A percentile compares a stretch with the other conserved stretches of the same genome.
phyloP scores from a whole-genome alignment of 2,329 filamentous ascomycete genomes.

The Chaetomium olivaceum region DNA sequence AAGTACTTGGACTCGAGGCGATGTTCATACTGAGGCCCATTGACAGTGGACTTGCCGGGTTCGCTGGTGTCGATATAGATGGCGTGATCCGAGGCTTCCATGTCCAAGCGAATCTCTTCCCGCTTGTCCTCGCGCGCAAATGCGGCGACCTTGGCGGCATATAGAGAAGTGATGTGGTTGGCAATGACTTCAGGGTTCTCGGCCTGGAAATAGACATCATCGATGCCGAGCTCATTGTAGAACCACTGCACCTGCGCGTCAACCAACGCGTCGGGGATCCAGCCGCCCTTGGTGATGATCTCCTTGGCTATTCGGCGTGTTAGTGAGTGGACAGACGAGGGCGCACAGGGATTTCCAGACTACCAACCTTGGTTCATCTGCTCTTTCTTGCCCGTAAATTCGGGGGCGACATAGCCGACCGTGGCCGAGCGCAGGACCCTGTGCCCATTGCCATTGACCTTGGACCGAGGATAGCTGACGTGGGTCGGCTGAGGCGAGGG shows the following conservation, averaged over 20 bases:
- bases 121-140: conserved; percentile 91
- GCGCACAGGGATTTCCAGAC: not conserved
- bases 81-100: conserved; percentile 91
- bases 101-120: conserved; percentile 91
- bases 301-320: conserved; percentile 66
- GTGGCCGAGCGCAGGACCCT: conserved; percentile 83
- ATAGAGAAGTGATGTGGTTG: conserved; percentile 92
- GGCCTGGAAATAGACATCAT: conserved; percentile 97
- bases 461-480: conserved; percentile 64
- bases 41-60: conserved; percentile 73
- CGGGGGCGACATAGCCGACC: conserved; percentile 90
- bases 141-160: conserved; percentile 93
- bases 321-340: conserved; percentile 2
- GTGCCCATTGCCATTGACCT: conserved; percentile 60
- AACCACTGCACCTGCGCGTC: conserved; percentile 92
- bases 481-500: conserved; percentile 89
- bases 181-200: conserved; percentile 84
- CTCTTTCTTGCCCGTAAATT: conserved; percentile 87
- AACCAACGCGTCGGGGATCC: conserved; percentile 81
- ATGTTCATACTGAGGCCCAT: conserved; percentile 89
- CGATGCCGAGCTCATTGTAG: conserved; percentile 95
- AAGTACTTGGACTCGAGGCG: conserved; percentile 95
- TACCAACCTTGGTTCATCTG: conserved; percentile 79
- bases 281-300: conserved; percentile 73
- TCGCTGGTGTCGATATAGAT: conserved; percentile 98